These are phyloP conservation scores for Pythium insidiosum DNA, from an alignment of 352 stramenopile genomes.

Conservation along the genomic window DNA sequence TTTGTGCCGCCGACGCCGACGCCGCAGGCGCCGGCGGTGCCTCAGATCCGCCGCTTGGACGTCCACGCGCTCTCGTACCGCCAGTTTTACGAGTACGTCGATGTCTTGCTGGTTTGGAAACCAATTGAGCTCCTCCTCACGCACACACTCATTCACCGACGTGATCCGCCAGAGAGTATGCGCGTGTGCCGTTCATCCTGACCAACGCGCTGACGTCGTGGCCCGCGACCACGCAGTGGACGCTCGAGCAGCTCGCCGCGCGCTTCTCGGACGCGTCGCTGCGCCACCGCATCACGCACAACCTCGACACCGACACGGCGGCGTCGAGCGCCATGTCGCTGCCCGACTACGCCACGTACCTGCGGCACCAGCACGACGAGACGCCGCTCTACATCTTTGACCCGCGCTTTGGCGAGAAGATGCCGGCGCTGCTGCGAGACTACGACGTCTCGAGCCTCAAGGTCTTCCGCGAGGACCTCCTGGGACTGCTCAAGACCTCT, in stretches of 20 bases:
- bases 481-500: constrained; percentile 12
- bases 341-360: constrained; percentile 61
- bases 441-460: constrained; percentile 55
- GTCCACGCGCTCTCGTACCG: constrained; percentile 48
- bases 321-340: constrained; percentile 73
- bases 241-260: constrained; percentile 43
- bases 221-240: constrained; percentile 75
- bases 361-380: constrained; percentile 62
- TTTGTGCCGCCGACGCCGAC: constrained; percentile 36
- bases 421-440: constrained; percentile 57
- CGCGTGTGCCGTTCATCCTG: constrained; percentile 65
- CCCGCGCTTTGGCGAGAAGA: constrained; percentile 73
- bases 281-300: constrained; percentile 71
- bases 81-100: constrained; percentile 68
- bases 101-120: too few species aligned
- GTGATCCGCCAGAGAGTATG: constrained; percentile 46
- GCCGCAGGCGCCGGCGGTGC: constrained; percentile 38
- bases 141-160: too few species aligned
- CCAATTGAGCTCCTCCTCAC: not conserved
- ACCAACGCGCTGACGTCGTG: constrained; percentile 57
- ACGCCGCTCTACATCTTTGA: constrained; percentile 88
- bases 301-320: constrained; percentile 57
- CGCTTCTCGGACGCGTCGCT: constrained; percentile 45
- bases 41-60: constrained; percentile 45
- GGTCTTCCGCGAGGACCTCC: constrained; percentile 72